These are phyloP conservation scores for Funneliformis caledonium DNA, from an alignment of 371 early-diverging fungal species.

Conservation along the genomic window DNA sequence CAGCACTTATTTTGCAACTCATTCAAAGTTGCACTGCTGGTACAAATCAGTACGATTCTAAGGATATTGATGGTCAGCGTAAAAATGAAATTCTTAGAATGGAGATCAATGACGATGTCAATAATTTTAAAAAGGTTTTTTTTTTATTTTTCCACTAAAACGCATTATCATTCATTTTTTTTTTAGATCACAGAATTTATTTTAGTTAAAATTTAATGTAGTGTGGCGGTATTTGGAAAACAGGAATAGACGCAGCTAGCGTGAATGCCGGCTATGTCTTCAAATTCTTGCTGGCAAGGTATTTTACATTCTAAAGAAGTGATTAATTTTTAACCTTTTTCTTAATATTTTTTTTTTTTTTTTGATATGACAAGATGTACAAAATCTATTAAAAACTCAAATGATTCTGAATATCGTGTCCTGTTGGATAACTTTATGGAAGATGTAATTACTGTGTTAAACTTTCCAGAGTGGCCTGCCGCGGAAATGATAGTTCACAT, in stretches of 20 bases:
- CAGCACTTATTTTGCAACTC: conserved; percentile 82
- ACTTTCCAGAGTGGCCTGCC: conserved; percentile 92
- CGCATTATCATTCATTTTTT: neutral
- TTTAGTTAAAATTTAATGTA: conserved; percentile 38
- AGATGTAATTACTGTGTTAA: conserved; percentile 74
- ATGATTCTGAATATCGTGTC: conserved; percentile 76
- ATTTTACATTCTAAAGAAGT: neutral
- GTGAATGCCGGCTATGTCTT: conserved; percentile 66
- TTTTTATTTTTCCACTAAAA: neutral
- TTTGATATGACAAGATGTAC: conserved; percentile 52
- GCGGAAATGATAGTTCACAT: conserved; percentile 73
- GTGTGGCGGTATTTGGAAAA: conserved; percentile 46
- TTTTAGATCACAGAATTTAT: conserved; percentile 37
- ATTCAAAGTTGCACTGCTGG: conserved; percentile 70
- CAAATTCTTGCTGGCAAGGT: conserved; percentile 68
- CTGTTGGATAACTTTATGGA: conserved; percentile 72
- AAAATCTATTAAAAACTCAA: conserved; percentile 55
- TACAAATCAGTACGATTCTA: conserved; percentile 42
- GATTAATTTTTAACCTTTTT: neutral
- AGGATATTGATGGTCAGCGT: conserved; percentile 50
- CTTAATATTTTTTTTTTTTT: neutral
- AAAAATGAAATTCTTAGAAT: conserved; percentile 45
- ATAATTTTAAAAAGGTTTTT: conserved; percentile 20
- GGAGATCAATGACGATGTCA: conserved; percentile 45
- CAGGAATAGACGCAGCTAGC: conserved; percentile 60